Conservation (phyloP, 805 yeast genomes). For the Clavispora asparagi region DNA sequence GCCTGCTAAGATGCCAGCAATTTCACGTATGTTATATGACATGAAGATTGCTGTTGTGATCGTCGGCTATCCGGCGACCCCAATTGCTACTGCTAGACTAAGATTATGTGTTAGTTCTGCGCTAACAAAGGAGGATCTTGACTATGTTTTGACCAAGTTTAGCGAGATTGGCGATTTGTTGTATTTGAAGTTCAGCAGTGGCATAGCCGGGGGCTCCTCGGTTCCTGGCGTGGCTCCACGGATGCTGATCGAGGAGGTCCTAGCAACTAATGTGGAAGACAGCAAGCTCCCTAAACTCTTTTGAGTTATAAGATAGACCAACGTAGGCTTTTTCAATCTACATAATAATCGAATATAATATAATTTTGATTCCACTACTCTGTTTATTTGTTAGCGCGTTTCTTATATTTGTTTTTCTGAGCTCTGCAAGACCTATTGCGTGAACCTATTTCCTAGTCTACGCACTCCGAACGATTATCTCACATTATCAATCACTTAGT, state of each 20-base stretch:
- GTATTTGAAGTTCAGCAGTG: conserved; percentile 72
- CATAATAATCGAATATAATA: neutral
- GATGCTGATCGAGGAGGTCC: conserved; percentile 74
- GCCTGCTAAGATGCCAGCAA: conserved; percentile 93
- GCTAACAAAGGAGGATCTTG: conserved; percentile 90
- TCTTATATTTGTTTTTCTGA: too few relatives aligned
- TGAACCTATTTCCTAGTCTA: neutral
- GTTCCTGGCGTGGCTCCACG: conserved; percentile 56
- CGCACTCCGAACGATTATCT: neutral
- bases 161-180: conserved; percentile 75
- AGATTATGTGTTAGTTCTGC: conserved; percentile 92
- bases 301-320: neutral
- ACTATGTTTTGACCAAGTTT: conserved; percentile 63
- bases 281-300: conserved; percentile 26
- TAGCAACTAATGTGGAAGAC: conserved; percentile 68
- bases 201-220: conserved; percentile 67
- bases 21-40: conserved; percentile 74
- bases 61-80: conserved; percentile 98
- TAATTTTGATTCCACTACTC: neutral
- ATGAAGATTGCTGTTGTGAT: conserved; percentile 89
- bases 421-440: neutral
- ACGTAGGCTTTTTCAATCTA: neutral
- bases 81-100: conserved; percentile 81
- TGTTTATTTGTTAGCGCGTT: too few relatives aligned
- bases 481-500: neutral